Conservation (phyloP, 306 rosid genomes). For the Prosopis cineraria region DNA sequence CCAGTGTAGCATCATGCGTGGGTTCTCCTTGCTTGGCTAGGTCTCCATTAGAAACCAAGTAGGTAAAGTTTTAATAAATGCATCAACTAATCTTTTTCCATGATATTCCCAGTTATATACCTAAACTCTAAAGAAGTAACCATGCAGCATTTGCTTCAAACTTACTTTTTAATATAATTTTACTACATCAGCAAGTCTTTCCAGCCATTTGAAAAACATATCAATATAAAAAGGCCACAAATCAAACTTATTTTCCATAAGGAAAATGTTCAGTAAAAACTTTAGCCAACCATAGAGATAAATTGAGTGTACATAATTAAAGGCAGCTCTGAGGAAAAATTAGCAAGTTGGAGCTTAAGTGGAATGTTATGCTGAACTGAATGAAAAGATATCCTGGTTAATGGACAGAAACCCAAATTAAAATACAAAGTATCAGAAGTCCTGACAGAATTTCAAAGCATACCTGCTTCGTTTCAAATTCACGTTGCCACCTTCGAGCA, state of each 20-base stretch:
- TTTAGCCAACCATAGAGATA: neutral
- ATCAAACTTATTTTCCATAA: neutral
- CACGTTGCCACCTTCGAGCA: conserved; percentile 96
- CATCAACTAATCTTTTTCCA: neutral
- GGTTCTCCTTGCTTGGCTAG: too few relatives aligned
- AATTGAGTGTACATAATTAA: neutral
- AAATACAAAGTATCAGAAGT: conserved; percentile 17
- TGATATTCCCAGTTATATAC: neutral
- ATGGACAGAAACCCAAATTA: neutral
- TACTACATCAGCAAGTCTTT: conserved; percentile 15
- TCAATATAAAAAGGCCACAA: neutral
- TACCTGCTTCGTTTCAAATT: conserved; percentile 87
- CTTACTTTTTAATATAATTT: neutral
- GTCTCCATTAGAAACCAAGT: neutral
- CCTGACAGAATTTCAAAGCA: conserved; percentile 32
- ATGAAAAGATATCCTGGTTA: neutral
- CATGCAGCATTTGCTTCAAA: neutral
- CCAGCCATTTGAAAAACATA: conserved; percentile 9
- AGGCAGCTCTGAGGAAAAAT: neutral
- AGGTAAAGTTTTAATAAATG: conserved; percentile 1
- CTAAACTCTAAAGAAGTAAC: neutral
- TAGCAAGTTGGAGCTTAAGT: conserved; percentile 7
- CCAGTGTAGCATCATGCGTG: too few relatives aligned
- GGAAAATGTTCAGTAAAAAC: neutral
- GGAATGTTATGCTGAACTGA: conserved; percentile 6